Conservation (phyloP, 2,329 filamentous ascomycete genomes). For the Coniochaeta prunicola region DNA sequence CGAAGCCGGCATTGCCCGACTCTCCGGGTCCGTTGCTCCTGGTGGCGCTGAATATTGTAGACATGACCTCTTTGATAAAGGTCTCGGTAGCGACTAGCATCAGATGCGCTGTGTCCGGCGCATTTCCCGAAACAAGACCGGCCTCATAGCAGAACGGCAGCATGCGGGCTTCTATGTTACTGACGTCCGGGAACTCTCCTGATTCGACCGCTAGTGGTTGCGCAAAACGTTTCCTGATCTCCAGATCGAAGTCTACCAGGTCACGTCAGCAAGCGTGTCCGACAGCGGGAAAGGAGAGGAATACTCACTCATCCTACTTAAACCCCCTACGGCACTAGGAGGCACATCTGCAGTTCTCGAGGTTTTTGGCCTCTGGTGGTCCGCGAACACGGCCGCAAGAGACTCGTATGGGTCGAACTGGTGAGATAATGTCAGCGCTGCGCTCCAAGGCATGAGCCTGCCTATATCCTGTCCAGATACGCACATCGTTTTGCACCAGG, state of each 20-base stretch:
- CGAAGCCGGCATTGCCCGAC: slow-evolving; percentile 54
- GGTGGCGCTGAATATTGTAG: slow-evolving; percentile 56
- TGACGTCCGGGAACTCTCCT: slow-evolving; percentile 61
- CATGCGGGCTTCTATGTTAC: slow-evolving; percentile 57
- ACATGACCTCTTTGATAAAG: slow-evolving; percentile 59
- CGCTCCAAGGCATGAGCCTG: background rate
- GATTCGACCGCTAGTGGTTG: slow-evolving; percentile 60
- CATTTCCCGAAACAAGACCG: slow-evolving; percentile 52
- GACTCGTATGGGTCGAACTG: slow-evolving; percentile 50
- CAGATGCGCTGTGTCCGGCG: slow-evolving; percentile 53
- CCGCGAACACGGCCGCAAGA: slow-evolving; percentile 43
- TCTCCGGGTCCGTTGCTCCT: slow-evolving; percentile 58
- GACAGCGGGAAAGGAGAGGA: background rate
- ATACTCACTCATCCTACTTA: slow-evolving; percentile 71
- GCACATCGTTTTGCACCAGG: slow-evolving; percentile 45
- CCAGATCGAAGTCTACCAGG: slow-evolving; percentile 52
- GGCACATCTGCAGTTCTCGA: slow-evolving; percentile 52
- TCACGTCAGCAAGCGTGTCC: background rate
- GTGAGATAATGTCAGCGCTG: slow-evolving; percentile 14
- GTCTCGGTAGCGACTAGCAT: slow-evolving; percentile 60
- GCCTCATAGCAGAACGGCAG: slow-evolving; percentile 62
- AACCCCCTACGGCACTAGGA: slow-evolving; percentile 61
- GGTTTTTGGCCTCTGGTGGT: slow-evolving; percentile 38
- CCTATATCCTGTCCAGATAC: slow-evolving; percentile 28
- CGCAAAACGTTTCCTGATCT: slow-evolving; percentile 59